Evolutionary conservation across 352 stramenopile genomes (phyloP), one percentile per base, ranked within the genome.

Genomic region (Globisporangium sylvaticum): DNA sequence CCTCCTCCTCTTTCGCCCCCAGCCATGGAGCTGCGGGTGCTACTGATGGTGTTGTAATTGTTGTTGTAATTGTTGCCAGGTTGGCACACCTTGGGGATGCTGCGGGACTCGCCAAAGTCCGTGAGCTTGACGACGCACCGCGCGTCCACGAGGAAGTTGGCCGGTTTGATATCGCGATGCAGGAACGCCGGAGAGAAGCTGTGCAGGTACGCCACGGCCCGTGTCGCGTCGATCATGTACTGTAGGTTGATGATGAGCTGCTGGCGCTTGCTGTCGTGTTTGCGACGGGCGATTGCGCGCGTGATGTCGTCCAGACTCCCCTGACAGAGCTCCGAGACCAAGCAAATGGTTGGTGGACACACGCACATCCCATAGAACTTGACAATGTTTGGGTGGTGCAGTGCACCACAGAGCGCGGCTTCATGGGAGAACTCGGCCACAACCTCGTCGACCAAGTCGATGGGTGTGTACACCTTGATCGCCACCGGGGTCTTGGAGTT

Each of bases 321-420:
- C 50, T 67, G 71, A 46, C 79, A 94, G 24, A 84, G 63, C 68
- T 88, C 77, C 20, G 71, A 92, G 8, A 94, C 80, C 1, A 94
- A 58, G 39, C 82, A 91, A 34, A 94, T 87, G 12, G 84, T 91
- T 1, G 86, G 83, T 14, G 84, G 84, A 22, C 74, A 89, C 15
- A 95, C 80, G 57, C 87, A 95, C 80, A 95, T 89, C 25, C 85
- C 87, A 54, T 91, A 89, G 69, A 95, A 95, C 62, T 78, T 83
- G 65, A 92, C 80, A 52, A 95, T 86, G 67, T 95, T 95, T 1
- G 87, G 83, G 58, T 94, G 86, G 39, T 87, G 70, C 4, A 94
- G 72, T 18, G 83, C 76, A 7, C 81, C 79, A 65, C 83, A 95
- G 8, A 95, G 67, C 2, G 84, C 87, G 9, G 84, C 87, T 64